Evolutionary conservation across 371 early-diverging fungal species (phyloP).

Genomic region (Lichtheimia corymbifera): DNA sequence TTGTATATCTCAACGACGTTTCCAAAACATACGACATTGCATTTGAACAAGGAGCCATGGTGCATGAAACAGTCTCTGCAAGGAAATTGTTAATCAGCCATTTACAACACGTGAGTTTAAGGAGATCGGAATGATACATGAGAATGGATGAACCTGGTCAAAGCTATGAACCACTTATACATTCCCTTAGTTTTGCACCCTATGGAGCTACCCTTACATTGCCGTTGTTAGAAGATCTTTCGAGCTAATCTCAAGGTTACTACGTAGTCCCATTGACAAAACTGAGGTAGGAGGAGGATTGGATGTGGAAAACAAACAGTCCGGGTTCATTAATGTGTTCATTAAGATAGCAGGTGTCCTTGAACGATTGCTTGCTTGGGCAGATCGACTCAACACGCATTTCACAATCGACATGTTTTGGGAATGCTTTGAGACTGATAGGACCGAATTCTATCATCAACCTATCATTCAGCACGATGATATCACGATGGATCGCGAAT

Average conservation of each 20-base stretch:
- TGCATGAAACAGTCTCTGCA: too few relatives aligned
- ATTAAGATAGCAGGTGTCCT: not conserved
- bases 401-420: not conserved
- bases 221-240: constrained; percentile 22
- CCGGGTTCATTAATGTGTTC: not conserved
- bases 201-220: constrained; percentile 16
- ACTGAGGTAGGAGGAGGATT: constrained; percentile 4
- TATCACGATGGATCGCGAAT: constrained; percentile 18
- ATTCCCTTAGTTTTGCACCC: constrained; percentile 7
- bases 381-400: not conserved
- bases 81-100: too few relatives aligned
- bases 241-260: constrained; percentile 10
- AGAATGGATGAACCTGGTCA: constrained; percentile 5
- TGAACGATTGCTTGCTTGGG: not conserved
- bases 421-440: constrained; percentile 2
- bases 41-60: too few relatives aligned
- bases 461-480: not conserved
- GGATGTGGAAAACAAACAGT: not conserved
- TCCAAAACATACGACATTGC: too few relatives aligned
- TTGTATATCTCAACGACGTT: too few relatives aligned
- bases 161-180: not conserved
- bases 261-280: not conserved
- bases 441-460: constrained; percentile 20
- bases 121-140: not conserved
- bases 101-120: not conserved